These are phyloP conservation scores for Aspergillus kassunensis DNA, from an alignment of 495 filamentous ascomycete genomes.

Conservation along the genomic window DNA sequence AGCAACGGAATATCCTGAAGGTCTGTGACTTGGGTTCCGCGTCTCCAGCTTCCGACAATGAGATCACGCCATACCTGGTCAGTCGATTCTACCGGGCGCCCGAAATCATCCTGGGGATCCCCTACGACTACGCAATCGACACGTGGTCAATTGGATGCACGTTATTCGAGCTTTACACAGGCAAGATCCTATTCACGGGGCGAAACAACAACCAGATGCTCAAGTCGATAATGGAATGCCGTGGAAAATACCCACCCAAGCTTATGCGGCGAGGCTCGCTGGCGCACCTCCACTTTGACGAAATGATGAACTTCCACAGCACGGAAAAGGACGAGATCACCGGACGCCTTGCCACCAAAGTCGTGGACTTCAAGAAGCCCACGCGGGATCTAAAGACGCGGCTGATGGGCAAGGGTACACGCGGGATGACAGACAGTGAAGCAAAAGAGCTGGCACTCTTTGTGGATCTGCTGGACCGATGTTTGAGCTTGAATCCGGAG, in stretches of 20 bases:
- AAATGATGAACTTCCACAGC: constrained; percentile 80
- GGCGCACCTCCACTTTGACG: constrained; percentile 76
- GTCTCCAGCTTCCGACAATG: constrained; percentile 81
- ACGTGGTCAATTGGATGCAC: constrained; percentile 98
- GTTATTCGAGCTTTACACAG: constrained; percentile 92
- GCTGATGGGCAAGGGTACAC: constrained; percentile 66
- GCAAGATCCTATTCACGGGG: constrained; percentile 94
- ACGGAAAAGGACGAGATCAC: constrained; percentile 81
- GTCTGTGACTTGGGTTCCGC: constrained; percentile 95
- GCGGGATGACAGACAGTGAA: constrained; percentile 66
- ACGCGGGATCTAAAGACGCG: constrained; percentile 76
- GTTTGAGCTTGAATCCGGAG: constrained; percentile 87
- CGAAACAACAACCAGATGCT: constrained; percentile 98
- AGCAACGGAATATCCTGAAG: constrained; percentile 79
- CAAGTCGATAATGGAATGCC: constrained; percentile 89
- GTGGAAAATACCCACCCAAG: constrained; percentile 87
- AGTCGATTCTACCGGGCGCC: constrained; percentile 96
- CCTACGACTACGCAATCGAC: constrained; percentile 90
- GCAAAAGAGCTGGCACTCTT: constrained; percentile 76
- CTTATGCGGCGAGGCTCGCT: constrained; percentile 75
- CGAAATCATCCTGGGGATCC: constrained; percentile 94
- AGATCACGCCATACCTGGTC: constrained; percentile 89
- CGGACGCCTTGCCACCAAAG: constrained; percentile 69
- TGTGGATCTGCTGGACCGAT: constrained; percentile 80
- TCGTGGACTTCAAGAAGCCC: constrained; percentile 72